A percentile compares a stretch with the other conserved stretches of the same genome.
These are phyloP conservation scores for Zangia roseola DNA, from an alignment of 768 basidiomycete genomes.

Conservation along the genomic window DNA sequence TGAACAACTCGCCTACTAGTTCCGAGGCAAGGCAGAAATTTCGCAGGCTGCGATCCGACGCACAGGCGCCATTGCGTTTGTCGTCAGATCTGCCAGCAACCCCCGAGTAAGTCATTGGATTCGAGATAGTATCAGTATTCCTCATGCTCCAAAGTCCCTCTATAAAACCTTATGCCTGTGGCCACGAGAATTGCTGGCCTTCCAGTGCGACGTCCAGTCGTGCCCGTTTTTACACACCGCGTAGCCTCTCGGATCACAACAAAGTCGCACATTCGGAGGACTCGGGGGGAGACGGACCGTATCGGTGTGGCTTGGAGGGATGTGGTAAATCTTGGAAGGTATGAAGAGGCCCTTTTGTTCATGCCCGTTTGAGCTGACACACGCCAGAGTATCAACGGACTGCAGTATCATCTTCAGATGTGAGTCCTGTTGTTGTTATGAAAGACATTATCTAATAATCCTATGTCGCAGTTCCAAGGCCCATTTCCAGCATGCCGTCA, in stretches of 20 bases:
- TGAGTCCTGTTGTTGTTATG: conserved; percentile 32
- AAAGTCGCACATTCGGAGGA: conserved; percentile 42
- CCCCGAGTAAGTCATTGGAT: conserved; percentile 40
- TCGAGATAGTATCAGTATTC: background rate
- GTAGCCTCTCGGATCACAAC: conserved; percentile 71
- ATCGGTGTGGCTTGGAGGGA: conserved; percentile 68
- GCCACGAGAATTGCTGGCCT: conserved; percentile 69
- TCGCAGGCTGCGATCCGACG: conserved; percentile 20
- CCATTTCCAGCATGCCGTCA: conserved; percentile 66
- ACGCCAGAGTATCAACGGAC: conserved; percentile 73
- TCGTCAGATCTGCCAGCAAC: conserved; percentile 46
- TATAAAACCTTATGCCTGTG: conserved; percentile 72
- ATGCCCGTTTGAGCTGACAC: background rate
- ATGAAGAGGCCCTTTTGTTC: conserved; percentile 11
- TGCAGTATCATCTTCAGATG: conserved; percentile 89
- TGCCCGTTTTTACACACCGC: conserved; percentile 65
- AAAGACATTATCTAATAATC: conserved; percentile 5
- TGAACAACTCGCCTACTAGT: conserved; percentile 3
- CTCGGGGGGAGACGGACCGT: conserved; percentile 48
- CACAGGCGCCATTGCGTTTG: conserved; percentile 35
- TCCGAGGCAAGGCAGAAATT: conserved; percentile 27
- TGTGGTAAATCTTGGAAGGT: conserved; percentile 89
- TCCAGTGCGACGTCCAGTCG: conserved; percentile 37
- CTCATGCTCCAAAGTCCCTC: conserved; percentile 32
- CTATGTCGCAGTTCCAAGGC: conserved; percentile 58